Evolutionary conservation across 352 stramenopile species (phyloP).

Genomic region (Phytophthora capsici): DNA sequence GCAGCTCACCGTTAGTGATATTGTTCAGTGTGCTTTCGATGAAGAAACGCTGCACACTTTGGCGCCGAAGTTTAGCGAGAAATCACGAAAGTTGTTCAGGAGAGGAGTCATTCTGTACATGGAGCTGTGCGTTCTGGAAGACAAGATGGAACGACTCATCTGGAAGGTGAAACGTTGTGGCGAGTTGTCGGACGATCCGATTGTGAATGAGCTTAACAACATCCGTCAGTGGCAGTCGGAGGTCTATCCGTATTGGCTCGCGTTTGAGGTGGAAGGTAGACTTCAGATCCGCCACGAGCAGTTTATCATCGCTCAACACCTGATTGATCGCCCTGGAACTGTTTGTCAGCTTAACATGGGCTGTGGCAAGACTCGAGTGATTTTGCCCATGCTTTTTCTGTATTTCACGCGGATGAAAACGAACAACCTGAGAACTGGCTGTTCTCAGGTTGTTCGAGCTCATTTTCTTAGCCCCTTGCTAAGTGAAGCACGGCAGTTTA

Average conservation of each 20-base stretch:
- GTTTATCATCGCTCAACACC: conserved; percentile 72
- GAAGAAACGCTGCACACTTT: conserved; percentile 38
- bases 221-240: conserved; percentile 51
- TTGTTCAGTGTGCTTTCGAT: conserved; percentile 52
- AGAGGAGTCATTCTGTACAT: conserved; percentile 40
- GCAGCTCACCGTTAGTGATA: conserved; percentile 37
- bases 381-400: conserved; percentile 89
- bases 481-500: conserved; percentile 69
- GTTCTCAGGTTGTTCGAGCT: conserved; percentile 45
- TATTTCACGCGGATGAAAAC: conserved; percentile 62
- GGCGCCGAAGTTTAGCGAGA: conserved; percentile 28
- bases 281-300: conserved; percentile 88
- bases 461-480: conserved; percentile 73
- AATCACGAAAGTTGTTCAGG: conserved; percentile 27
- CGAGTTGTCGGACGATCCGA: conserved; percentile 25
- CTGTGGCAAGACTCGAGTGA: conserved; percentile 88
- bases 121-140: conserved; percentile 78
- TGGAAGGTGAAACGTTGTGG: conserved; percentile 6
- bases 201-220: conserved; percentile 66
- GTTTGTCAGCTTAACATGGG: conserved; percentile 91
- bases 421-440: no score
- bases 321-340: conserved; percentile 67
- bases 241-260: conserved; percentile 81
- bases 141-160: conserved; percentile 65
- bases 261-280: conserved; percentile 85